Percentiles rank a stretch among this genome's conserved stretches.
Conservation (phyloP, 805 yeast species). For the Dipodascopsis uninucleata region DNA sequence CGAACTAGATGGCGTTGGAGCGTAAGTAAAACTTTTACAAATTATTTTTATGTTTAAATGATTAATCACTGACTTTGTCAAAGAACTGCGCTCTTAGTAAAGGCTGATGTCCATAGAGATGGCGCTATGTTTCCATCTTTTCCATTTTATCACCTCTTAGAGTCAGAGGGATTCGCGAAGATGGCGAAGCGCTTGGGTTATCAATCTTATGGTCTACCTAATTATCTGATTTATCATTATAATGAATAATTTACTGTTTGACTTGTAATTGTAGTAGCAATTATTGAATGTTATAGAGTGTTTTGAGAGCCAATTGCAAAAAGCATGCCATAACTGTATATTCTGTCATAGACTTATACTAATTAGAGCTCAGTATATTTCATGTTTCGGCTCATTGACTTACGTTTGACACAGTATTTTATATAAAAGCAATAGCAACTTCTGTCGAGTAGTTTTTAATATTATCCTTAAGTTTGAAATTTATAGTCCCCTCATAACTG, state of each 20-base stretch:
- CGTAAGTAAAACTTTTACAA: slow-evolving; percentile 9
- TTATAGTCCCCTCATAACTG: too few relatives aligned
- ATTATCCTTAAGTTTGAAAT: too few relatives aligned
- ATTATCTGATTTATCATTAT: slow-evolving; percentile 86
- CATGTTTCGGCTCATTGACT: too few relatives aligned
- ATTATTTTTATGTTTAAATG: not conserved
- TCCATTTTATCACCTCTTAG: slow-evolving; percentile 94
- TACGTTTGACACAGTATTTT: too few relatives aligned
- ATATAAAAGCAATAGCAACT: too few relatives aligned
- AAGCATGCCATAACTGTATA: too few relatives aligned
- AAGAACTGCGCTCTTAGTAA: slow-evolving; percentile 87
- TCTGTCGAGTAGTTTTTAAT: too few relatives aligned
- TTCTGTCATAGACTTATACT: too few relatives aligned
- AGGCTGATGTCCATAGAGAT: slow-evolving; percentile 97
- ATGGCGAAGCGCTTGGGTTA: slow-evolving; percentile 96
- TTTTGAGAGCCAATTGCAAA: too few relatives aligned
- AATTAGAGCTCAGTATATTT: too few relatives aligned
- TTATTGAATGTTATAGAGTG: too few relatives aligned
- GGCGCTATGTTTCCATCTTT: slow-evolving; percentile 99
- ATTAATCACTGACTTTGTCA: not conserved
- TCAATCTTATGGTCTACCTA: slow-evolving; percentile 87
- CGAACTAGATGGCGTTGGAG: slow-evolving; percentile 96
- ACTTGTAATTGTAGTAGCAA: too few relatives aligned
- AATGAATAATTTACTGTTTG: slow-evolving; percentile 50
- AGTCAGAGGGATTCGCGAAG: slow-evolving; percentile 94